Evolutionary conservation across 2,329 filamentous ascomycete genomes (phyloP).

Genomic region (Diaporthe sp.): DNA sequence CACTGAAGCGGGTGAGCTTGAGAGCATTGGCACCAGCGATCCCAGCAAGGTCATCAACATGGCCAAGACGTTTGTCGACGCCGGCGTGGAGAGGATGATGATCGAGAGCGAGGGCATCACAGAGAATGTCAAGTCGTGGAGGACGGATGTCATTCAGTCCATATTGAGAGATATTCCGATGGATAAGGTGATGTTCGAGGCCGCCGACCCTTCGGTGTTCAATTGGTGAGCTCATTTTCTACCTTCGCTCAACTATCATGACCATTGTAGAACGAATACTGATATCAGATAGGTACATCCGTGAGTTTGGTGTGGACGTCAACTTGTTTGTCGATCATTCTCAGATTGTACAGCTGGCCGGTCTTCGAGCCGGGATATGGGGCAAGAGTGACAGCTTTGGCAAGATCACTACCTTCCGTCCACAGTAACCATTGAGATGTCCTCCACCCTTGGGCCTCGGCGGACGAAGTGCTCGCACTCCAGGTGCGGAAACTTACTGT

Average conservation of each 20-base stretch:
- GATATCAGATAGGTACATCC: not conserved
- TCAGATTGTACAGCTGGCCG: constrained; percentile 68
- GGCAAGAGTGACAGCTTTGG: constrained; percentile 69
- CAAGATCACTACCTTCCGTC: constrained; percentile 59
- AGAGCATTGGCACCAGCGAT: constrained; percentile 62
- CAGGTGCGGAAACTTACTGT: no score
- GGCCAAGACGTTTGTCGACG: not conserved
- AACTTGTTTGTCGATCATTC: constrained; percentile 69
- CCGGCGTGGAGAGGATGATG: not conserved
- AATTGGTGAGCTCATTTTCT: not conserved
- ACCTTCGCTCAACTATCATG: no score
- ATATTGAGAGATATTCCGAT: not conserved
- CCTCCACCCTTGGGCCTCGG: not conserved
- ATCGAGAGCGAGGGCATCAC: not conserved
- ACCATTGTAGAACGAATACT: not conserved
- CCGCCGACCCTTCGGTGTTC: not conserved
- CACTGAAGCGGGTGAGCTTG: constrained; percentile 60
- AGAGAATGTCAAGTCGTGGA: not conserved
- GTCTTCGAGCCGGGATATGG: constrained; percentile 66
- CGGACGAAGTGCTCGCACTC: not conserved
- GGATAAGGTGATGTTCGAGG: constrained; percentile 4
- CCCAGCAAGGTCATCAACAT: constrained; percentile 45
- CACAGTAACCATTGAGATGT: not conserved
- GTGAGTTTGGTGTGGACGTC: not conserved
- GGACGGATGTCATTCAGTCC: not conserved